Conservation (phyloP, 345 rosid genomes). For the Rubroshorea leprosula region DNA sequence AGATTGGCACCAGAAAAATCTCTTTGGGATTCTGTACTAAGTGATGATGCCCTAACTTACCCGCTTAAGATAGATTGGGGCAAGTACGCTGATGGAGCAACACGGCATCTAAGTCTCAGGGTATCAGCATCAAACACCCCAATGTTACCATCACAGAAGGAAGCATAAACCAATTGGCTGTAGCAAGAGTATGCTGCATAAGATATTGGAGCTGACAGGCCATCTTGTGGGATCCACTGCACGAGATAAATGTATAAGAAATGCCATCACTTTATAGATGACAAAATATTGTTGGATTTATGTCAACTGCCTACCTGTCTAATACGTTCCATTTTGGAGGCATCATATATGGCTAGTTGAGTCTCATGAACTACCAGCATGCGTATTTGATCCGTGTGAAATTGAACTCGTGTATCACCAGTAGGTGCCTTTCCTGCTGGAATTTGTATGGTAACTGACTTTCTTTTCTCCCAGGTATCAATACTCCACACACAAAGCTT, state of each 20-base stretch:
- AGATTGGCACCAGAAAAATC: too few relatives aligned
- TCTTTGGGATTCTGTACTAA: too few relatives aligned
- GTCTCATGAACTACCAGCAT: slow-evolving; percentile 28
- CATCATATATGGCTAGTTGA: slow-evolving; percentile 28
- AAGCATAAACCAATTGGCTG: slow-evolving; percentile 34
- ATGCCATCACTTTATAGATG: background rate
- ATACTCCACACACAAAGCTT: slow-evolving; percentile 37
- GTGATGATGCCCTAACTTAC: slow-evolving; percentile 12
- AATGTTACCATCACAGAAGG: slow-evolving; percentile 44
- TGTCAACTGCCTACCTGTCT: slow-evolving; percentile 19
- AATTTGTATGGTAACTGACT: slow-evolving; percentile 19
- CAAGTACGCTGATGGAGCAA: slow-evolving; percentile 45
- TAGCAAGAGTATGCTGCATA: slow-evolving; percentile 50
- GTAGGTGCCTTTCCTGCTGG: slow-evolving; percentile 14
- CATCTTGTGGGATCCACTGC: slow-evolving; percentile 53
- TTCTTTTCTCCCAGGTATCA: slow-evolving; percentile 32
- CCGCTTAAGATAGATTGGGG: slow-evolving; percentile 20
- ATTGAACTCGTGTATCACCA: slow-evolving; percentile 29
- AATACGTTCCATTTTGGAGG: slow-evolving; percentile 22
- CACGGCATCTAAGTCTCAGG: slow-evolving; percentile 41
- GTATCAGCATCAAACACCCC: slow-evolving; percentile 52
- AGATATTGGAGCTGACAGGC: slow-evolving; percentile 39
- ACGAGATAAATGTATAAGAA: background rate
- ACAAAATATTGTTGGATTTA: background rate
- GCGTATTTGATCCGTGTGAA: slow-evolving; percentile 35